These are phyloP conservation scores for Rhizoclosmatium sp. DNA, from an alignment of 192 early-diverging fungal genomes.

Conservation along the genomic window DNA sequence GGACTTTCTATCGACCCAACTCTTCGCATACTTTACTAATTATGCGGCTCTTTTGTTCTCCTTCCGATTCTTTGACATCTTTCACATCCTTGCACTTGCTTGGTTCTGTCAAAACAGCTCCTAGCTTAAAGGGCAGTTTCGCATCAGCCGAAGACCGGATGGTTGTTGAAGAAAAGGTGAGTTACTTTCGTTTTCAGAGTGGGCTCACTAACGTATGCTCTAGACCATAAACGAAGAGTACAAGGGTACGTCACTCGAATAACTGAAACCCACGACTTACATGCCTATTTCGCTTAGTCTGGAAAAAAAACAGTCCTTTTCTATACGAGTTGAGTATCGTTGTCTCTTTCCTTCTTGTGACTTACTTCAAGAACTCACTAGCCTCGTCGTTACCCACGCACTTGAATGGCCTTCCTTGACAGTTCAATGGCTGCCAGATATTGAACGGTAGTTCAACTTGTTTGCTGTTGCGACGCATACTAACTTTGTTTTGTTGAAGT, in stretches of 20 bases:
- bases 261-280: neutral
- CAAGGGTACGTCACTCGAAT: conserved; percentile 25
- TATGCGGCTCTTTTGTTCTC: too few species aligned
- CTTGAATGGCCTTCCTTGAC: conserved; percentile 98
- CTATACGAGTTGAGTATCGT: conserved; percentile 79
- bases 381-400: conserved; percentile 95
- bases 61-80: too few species aligned
- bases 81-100: too few species aligned
- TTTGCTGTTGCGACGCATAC: neutral
- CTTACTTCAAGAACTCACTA: conserved; percentile 8
- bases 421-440: conserved; percentile 96
- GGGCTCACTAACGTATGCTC: neutral
- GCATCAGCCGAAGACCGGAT: conserved; percentile 32
- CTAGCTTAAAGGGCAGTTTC: neutral
- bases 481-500: conserved; percentile 49
- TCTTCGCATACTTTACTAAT: too few species aligned
- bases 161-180: conserved; percentile 43
- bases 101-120: too few species aligned
- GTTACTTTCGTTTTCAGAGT: neutral
- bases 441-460: conserved; percentile 70
- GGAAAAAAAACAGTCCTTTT: conserved; percentile 99
- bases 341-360: neutral
- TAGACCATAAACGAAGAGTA: conserved; percentile 46
- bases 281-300: conserved; percentile 51
- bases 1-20: too few species aligned